These are phyloP conservation scores for Anthracocystis walkeri DNA, from an alignment of 1,284 basidiomycete genomes.

Conservation along the genomic window DNA sequence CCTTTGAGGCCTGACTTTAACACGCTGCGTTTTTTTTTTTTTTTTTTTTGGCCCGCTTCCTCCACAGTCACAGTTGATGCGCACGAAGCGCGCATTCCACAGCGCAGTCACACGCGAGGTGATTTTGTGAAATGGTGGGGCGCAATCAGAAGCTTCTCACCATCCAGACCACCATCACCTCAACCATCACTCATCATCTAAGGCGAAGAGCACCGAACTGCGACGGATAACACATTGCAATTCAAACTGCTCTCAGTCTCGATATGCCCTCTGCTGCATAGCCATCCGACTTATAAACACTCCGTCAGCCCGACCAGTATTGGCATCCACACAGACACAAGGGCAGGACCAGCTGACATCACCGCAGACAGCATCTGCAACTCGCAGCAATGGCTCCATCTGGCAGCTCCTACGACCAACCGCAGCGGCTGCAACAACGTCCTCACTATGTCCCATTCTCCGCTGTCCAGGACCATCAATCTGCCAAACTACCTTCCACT, in stretches of 20 bases:
- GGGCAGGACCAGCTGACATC: not conserved
- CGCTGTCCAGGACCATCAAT: not conserved
- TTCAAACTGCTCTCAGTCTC: not conserved
- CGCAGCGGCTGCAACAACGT: conserved; percentile 14
- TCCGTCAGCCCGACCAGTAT: not conserved
- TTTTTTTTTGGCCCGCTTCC: no score
- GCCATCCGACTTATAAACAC: no score
- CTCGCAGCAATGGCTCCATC: conserved; percentile 11
- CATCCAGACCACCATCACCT: conserved; percentile 1
- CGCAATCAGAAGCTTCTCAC: not conserved
- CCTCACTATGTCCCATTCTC: conserved; percentile 27
- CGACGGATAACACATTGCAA: not conserved
- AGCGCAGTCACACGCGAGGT: not conserved
- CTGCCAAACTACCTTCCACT: conserved; percentile 5
- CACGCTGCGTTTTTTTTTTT: no score
- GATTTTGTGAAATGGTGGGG: conserved; percentile 1
- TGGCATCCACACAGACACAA: not conserved
- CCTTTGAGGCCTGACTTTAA: no score
- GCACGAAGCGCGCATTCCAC: not conserved
- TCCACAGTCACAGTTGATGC: no score
- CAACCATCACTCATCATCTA: not conserved
- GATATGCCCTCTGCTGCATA: conserved; percentile 3
- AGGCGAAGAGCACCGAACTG: not conserved
- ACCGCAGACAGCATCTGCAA: not conserved
- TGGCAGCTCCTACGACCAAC: conserved; percentile 7